Evolutionary conservation across 306 rosid genomes (phyloP), one percentile per base, ranked within the genome.

Genomic region (Prunus padus): DNA sequence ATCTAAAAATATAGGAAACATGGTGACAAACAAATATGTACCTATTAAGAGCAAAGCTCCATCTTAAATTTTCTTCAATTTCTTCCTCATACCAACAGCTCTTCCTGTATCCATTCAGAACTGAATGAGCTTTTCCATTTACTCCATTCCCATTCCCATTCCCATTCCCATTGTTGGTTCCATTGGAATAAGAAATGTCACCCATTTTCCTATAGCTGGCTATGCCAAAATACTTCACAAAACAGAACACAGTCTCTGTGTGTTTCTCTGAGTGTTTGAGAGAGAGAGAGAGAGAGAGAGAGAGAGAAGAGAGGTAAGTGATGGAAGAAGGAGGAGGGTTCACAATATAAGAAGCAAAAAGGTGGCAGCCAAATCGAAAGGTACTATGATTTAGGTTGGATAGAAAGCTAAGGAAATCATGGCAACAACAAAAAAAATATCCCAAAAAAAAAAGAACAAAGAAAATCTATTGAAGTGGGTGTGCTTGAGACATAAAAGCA

Each of bases 41-140:
- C 98, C 98, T 88, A 64, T 94, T 94, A 54, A 94, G 97, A 77
- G 98, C 97, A 85, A 94, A 94, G 40, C 96, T 91, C 98, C 98
- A 94, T 87, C 98, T 88, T 37, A 94, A 67, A 68, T 94, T 88
- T 71, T 94, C 98, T 81, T 94, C 98, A 69, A 91, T 94, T 86
- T 94, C 98, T 78, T 94, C 97, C 78, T 94, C 98, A 60, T 94
- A 94, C 98, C 98, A 94, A 77, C 98, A 94, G 72, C 98, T 91
- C 75, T 91, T 94, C 74, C 98, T 82, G 57, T 91, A 91, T 65
- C 98, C 98, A 90, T 86, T 91, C 11, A 84, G 87, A 0, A 59
- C 59, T 19, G 95, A 69, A 73, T 87, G 86, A 40, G 51, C 78
- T 77, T 90, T 87, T 33, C 86, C 93, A 77, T 82, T 82, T 66